Conservation (phyloP, 2,329 filamentous ascomycete species). For the Paramyrothecium roridum region DNA sequence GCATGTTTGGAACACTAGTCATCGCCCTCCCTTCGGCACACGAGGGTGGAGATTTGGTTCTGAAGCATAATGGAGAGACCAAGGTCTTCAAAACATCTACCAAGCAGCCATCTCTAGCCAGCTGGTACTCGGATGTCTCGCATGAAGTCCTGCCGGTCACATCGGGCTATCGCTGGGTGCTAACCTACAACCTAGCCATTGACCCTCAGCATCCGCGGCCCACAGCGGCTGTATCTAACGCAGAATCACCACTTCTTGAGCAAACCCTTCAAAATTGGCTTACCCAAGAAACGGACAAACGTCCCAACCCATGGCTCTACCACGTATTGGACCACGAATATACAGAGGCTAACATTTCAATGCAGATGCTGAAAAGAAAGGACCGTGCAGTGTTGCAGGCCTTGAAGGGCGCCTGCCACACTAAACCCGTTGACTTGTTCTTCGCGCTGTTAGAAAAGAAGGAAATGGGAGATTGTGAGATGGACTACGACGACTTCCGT, state of each 20-base stretch:
- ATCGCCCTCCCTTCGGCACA: constrained; percentile 45
- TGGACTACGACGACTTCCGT: constrained; percentile 1
- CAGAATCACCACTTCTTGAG: constrained; percentile 10
- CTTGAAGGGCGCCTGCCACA: constrained; percentile 18
- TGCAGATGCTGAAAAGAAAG: constrained; percentile 17
- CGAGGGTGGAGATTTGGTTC: constrained; percentile 39
- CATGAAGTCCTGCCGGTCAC: constrained; percentile 48
- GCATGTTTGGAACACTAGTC: constrained; percentile 49
- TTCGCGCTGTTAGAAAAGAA: constrained; percentile 26
- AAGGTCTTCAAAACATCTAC: constrained; percentile 26
- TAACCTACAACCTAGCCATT: constrained; percentile 49
- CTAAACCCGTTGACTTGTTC: constrained; percentile 26
- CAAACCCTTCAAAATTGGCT: constrained; percentile 23
- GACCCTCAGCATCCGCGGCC: constrained; percentile 11
- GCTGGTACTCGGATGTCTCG: constrained; percentile 49
- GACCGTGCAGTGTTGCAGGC: constrained; percentile 21
- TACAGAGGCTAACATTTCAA: constrained; percentile 25
- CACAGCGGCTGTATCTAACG: constrained; percentile 10
- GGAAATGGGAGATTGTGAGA: constrained; percentile 6
- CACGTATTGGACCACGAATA: constrained; percentile 31
- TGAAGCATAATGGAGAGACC: constrained; percentile 31
- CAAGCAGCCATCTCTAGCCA: constrained; percentile 14
- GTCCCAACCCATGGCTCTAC: constrained; percentile 14
- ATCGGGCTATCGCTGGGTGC: constrained; percentile 44
- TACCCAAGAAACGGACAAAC: not conserved